Evolutionary conservation across 257 asterid genomes (phyloP), one percentile per base, ranked within the genome.

Genomic region (Craterostigma plantagineum): DNA sequence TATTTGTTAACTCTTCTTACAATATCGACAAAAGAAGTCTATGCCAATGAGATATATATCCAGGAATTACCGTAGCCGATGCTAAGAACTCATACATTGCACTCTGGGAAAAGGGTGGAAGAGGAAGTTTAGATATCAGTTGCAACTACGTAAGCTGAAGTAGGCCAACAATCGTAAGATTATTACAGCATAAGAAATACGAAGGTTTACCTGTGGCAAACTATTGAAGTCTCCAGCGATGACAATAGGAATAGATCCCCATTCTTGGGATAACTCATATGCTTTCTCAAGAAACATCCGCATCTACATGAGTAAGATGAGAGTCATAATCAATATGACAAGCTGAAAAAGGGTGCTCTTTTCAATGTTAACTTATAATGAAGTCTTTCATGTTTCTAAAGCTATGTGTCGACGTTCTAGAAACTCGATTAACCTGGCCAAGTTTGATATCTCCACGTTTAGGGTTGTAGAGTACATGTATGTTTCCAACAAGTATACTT

Each of bases 371-470:
- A 23, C 30, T 23, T 2, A 23, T 23, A 23, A 23, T 23, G 30
- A 6, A 23, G 30, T 23, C 4, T 23, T 23, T 23, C 30, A 23
- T 23, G 30, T 23, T 23, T 23, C 30, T 23, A 23, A 23, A 23
- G 30, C 30, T 23, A 23, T 23, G 6, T 6, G n/a, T n/a, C n/a
- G n/a, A 23, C 2, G 30, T 23, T 23, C 39, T 35, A 44, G 44
- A 50, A 49, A 37, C 56, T 35, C 15, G 51, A 44, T 30, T 60
- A n/a, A 83, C 95, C 95, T 83, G 96, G 30, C 94, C 94, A 61
- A 85, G 67, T 62, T 85, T 85, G 60, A 85, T 58, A 59, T 85
- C 96, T 69, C 96, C 96, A 42, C 91, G 92, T 16, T 69, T 72
- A 13, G 94, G 96, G 57, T 85, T 85, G 67, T 60, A 85, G 47